Evolutionary conservation across 495 filamentous ascomycete species (phyloP), one percentile per base, ranked within the genome.

Genomic region (Hypoxylon rickii): DNA sequence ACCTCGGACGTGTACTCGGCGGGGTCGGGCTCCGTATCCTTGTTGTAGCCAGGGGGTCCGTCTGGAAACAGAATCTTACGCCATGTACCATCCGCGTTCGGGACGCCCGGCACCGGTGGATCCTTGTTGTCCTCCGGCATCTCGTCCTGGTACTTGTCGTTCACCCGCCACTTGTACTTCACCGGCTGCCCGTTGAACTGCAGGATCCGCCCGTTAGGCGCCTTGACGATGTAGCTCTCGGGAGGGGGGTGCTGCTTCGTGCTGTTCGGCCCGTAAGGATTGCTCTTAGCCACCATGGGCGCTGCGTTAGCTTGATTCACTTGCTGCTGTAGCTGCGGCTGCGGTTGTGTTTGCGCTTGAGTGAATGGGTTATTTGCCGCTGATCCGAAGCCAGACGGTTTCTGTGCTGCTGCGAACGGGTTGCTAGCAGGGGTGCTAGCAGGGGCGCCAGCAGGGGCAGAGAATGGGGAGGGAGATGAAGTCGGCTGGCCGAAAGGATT

Each of bases 51-150:
- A 1, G 87, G 88, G n/a, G 86, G 76, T 1, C 89, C 89, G 21
- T 86, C 73, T 1, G 87, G 86, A 59, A 87, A 89, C 73, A 86
- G 86, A 17, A 93, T 81, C 26, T 77, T 79, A 20, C 81, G 74
- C 51, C 70, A 77, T 3, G 72, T 61, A 3, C 76, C 76, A 41
- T 78, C 69, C 19, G 68, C 63, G 34, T 69, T 70, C 5, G 63
- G 61, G n/a, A 73, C 43, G 1, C 73, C 67, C 0, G 76, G 68
- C n/a, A 58, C 55, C 1, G 59, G 59, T 12, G 63, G 65, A 11
- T 62, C 61, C 3, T 34, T 47, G 2, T 48, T 32, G 33, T 38
- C 46, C 22, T 44, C 51, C 1, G 66, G 66, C 37, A 34, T 45
- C 13, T 26, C 21, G 19, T 64, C 60, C 17, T 64, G 41, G 33